phyloP scores from a whole-genome alignment of 306 rosid species.

The Fragaria vesca region DNA sequence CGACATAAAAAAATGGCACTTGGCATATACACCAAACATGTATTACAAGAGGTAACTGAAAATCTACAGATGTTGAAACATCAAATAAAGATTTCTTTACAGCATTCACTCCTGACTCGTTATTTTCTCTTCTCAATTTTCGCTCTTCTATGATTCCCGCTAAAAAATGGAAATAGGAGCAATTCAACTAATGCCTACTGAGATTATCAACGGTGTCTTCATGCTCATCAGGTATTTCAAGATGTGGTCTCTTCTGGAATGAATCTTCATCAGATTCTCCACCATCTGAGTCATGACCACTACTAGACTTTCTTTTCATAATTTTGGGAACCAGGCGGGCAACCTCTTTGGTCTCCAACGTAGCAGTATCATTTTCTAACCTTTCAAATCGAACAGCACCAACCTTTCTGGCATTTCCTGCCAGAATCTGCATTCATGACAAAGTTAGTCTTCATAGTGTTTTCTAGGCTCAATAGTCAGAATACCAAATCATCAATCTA shows the following conservation, averaged over 20 bases:
- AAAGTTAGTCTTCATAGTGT: not conserved
- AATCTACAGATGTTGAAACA: conserved; percentile 5
- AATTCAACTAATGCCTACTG: conserved; percentile 27
- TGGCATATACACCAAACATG: not conserved
- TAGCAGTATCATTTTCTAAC: conserved; percentile 41
- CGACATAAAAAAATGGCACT: not conserved
- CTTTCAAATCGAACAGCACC: conserved; percentile 92
- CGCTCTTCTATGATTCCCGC: conserved; percentile 35
- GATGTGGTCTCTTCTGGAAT: conserved; percentile 46
- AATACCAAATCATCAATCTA: not conserved
- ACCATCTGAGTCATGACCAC: conserved; percentile 46
- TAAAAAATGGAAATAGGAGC: conserved; percentile 39
- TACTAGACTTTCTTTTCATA: conserved; percentile 72
- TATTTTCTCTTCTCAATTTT: conserved; percentile 30
- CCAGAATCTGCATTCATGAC: conserved; percentile 65
- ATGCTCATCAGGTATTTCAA: conserved; percentile 38
- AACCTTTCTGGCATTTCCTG: conserved; percentile 97
- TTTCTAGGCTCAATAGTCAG: not conserved
- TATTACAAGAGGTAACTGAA: not conserved
- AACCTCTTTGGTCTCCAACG: conserved; percentile 54
- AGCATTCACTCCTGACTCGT: conserved; percentile 24
- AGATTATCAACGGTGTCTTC: conserved; percentile 43
- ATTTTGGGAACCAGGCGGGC: conserved; percentile 80
- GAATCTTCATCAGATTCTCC: conserved; percentile 60
- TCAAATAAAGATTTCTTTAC: conserved; percentile 12